Evolutionary conservation across 192 early-diverging fungal genomes (phyloP).

Genomic region (Coemansia sp.): DNA sequence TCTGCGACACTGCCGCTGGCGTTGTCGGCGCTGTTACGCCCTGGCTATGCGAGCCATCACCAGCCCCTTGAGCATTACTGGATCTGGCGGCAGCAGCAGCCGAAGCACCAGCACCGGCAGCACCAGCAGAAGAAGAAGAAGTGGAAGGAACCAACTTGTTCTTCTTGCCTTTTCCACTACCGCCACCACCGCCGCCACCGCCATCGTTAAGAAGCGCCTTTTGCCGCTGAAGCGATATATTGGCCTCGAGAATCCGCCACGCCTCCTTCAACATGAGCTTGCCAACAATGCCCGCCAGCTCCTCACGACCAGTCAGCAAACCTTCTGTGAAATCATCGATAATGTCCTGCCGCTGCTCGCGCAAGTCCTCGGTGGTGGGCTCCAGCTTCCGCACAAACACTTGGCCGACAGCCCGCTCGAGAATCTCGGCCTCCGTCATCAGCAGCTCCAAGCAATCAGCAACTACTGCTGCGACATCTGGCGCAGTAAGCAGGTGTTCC

Average conservation of each 20-base stretch:
- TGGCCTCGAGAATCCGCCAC: conserved; percentile 63
- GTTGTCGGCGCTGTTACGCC: not conserved
- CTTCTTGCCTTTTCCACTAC: conserved; percentile 27
- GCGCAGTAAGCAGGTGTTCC: conserved; percentile 57
- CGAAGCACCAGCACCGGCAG: not conserved
- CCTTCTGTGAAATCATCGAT: conserved; percentile 69
- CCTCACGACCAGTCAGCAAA: conserved; percentile 64
- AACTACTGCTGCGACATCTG: conserved; percentile 58
- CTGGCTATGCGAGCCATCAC: not conserved
- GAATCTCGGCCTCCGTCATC: conserved; percentile 72
- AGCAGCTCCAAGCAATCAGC: conserved; percentile 65
- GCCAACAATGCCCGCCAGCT: conserved; percentile 69
- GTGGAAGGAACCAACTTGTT: not conserved
- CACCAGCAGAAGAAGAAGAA: not conserved
- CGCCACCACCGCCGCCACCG: conserved; percentile 14
- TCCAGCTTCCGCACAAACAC: conserved; percentile 62
- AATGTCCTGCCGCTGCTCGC: conserved; percentile 59
- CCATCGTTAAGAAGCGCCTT: conserved; percentile 35
- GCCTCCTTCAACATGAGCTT: conserved; percentile 75
- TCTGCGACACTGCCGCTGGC: not conserved
- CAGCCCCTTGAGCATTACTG: too few species aligned
- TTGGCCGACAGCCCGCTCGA: conserved; percentile 62
- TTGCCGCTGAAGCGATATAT: conserved; percentile 55
- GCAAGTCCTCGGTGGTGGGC: conserved; percentile 50
- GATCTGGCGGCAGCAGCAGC: not conserved